A percentile compares a stretch with the other conserved stretches of the same genome.
phyloP scores from a whole-genome alignment of 2,329 filamentous ascomycete genomes.

The Orbilia brochopaga region DNA sequence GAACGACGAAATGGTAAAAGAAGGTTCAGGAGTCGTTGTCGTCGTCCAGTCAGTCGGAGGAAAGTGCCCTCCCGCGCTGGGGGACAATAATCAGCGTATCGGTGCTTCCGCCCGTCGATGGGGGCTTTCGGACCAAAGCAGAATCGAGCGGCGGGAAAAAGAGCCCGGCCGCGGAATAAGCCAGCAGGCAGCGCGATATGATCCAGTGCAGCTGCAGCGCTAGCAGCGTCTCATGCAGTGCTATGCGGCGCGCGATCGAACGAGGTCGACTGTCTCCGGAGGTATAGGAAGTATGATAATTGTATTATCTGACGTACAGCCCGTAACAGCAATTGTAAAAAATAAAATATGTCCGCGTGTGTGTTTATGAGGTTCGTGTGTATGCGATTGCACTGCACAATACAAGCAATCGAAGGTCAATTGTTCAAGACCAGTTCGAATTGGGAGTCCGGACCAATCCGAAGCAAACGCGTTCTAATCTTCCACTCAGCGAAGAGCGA shows the following conservation, averaged over 20 bases:
- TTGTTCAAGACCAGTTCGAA: too few relatives aligned
- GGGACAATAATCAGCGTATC: constrained; percentile 21
- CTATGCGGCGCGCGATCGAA: constrained; percentile 6
- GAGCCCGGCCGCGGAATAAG: constrained; percentile 1
- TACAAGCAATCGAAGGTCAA: too few relatives aligned
- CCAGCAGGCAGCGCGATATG: neutral
- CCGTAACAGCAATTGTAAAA: too few relatives aligned
- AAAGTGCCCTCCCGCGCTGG: constrained; percentile 5
- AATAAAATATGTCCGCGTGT: too few relatives aligned
- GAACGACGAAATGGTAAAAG: neutral
- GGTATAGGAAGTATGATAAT: neutral
- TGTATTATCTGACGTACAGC: too few relatives aligned
- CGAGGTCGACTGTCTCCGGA: neutral
- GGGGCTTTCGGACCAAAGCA: constrained; percentile 12
- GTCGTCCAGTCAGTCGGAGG: neutral
- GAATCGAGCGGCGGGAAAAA: constrained; percentile 6
- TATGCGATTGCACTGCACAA: too few relatives aligned
- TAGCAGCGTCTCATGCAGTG: neutral
- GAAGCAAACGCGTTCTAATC: neutral
- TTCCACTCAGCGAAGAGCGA: constrained; percentile 33
- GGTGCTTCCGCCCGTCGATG: constrained; percentile 46
- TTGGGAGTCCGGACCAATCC: too few relatives aligned
- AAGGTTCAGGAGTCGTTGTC: neutral
- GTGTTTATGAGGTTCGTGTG: too few relatives aligned
- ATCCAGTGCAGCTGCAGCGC: neutral